Conservation (phyloP, 805 yeast species). For the Ogataea nakhonphanomensis region DNA sequence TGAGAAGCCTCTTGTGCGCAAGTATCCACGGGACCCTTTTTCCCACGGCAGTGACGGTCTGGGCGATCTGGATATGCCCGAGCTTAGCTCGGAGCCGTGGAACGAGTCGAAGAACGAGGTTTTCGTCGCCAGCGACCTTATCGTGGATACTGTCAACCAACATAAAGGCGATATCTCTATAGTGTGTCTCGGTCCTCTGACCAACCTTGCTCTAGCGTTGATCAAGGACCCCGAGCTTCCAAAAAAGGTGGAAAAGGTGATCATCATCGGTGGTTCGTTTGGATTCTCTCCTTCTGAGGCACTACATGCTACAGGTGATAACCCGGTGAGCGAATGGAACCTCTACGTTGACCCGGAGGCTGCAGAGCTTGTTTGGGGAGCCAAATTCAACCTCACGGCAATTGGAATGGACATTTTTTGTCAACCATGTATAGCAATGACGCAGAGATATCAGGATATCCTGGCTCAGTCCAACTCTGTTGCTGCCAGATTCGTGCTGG, state of each 20-base stretch:
- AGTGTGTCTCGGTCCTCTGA: slow-evolving; percentile 26
- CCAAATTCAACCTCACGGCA: slow-evolving; percentile 24
- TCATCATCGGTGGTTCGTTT: slow-evolving; percentile 28
- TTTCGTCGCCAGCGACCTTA: slow-evolving; percentile 23
- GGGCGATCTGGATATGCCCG: slow-evolving; percentile 23
- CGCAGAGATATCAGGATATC: slow-evolving; percentile 6
- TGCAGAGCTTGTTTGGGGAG: slow-evolving; percentile 23
- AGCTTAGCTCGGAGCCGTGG: slow-evolving; percentile 17
- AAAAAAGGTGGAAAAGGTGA: slow-evolving; percentile 20
- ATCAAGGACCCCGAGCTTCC: slow-evolving; percentile 25
- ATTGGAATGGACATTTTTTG: slow-evolving; percentile 30
- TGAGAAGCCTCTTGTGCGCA: slow-evolving; percentile 25
- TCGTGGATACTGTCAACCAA: slow-evolving; percentile 19
- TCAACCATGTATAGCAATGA: slow-evolving; percentile 27
- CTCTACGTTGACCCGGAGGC: slow-evolving; percentile 29
- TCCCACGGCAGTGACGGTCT: slow-evolving; percentile 27
- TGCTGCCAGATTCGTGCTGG: slow-evolving; percentile 24
- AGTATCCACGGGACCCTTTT: slow-evolving; percentile 28
- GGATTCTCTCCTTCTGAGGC: slow-evolving; percentile 25
- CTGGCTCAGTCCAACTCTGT: slow-evolving; percentile 12
- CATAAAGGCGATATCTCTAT: slow-evolving; percentile 18
- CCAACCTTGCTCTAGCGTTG: slow-evolving; percentile 25
- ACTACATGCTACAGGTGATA: slow-evolving; percentile 29
- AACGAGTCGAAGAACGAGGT: slow-evolving; percentile 10
- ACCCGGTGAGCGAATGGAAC: slow-evolving; percentile 30